phyloP scores from a whole-genome alignment of 306 rosid genomes.

The Delonix regia region DNA sequence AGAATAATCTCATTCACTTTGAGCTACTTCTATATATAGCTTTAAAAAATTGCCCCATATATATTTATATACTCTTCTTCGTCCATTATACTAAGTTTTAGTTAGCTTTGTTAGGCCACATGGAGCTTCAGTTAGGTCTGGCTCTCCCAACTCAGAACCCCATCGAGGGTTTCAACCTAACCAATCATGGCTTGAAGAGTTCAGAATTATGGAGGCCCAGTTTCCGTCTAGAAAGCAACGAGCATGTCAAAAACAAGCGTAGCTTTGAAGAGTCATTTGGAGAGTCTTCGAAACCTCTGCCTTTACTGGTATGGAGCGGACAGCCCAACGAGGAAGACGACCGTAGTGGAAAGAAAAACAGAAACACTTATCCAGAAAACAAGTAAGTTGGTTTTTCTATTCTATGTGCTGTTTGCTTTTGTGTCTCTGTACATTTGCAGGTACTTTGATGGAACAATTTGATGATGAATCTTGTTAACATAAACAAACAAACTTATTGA shows the following conservation, averaged over 20 bases:
- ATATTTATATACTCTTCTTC: neutral
- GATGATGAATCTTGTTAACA: neutral
- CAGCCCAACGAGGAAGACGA: conserved; percentile 75
- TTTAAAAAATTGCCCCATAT: conserved; percentile 41
- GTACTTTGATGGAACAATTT: neutral
- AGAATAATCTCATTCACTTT: conserved; percentile 39
- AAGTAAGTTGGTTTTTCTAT: conserved; percentile 50
- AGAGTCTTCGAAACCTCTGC: conserved; percentile 34
- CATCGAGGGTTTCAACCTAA: conserved; percentile 43
- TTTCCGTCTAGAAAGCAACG: conserved; percentile 33
- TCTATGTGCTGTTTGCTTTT: neutral
- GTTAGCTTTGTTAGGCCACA: conserved; percentile 36
- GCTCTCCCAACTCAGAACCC: conserved; percentile 50
- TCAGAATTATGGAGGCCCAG: conserved; percentile 29
- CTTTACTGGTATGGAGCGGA: conserved; percentile 68
- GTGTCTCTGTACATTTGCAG: neutral
- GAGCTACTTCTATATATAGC: conserved; percentile 22
- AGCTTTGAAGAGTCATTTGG: conserved; percentile 62
- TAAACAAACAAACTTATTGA: neutral
- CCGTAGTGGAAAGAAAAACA: conserved; percentile 41
- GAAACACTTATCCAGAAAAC: conserved; percentile 37
- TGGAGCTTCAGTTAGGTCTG: conserved; percentile 74
- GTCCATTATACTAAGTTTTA: conserved; percentile 11
- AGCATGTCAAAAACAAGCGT: conserved; percentile 55
- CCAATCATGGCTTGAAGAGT: conserved; percentile 17